These are phyloP conservation scores for Dactylis glomerata DNA, from an alignment of 176 grass and related monocot genomes.

Conservation along the genomic window DNA sequence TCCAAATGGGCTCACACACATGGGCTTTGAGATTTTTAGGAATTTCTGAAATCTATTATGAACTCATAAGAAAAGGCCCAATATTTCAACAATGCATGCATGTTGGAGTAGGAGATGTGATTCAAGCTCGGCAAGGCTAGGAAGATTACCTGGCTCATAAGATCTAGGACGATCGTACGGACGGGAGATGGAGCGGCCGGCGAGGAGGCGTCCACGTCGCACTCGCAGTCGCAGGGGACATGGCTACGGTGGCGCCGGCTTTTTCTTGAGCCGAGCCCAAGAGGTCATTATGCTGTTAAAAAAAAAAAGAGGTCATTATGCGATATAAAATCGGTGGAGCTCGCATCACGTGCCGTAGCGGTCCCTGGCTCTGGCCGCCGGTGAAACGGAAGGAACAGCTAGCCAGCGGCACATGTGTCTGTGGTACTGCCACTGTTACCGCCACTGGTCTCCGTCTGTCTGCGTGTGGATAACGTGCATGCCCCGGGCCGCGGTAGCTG, in stretches of 20 bases:
- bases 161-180: conserved; percentile 7
- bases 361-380: not conserved
- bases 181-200: not conserved
- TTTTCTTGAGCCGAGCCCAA: conserved; percentile 9
- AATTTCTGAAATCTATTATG: too few relatives aligned
- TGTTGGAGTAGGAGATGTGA: not conserved
- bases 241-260: conserved; percentile 38
- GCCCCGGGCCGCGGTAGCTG: not conserved
- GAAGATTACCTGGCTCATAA: not conserved
- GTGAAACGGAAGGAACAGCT: conserved; percentile 18
- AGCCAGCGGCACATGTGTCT: not conserved
- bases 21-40: too few relatives aligned
- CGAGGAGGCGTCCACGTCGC: conserved; percentile 41
- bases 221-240: conserved; percentile 31
- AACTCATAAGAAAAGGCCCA: too few relatives aligned
- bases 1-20: too few relatives aligned
- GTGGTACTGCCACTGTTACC: not conserved
- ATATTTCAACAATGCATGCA: not conserved
- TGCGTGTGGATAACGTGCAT: conserved; percentile 31
- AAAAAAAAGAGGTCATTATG: too few relatives aligned
- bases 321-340: not conserved
- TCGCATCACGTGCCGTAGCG: not conserved
- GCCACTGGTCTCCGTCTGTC: not conserved
- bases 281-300: too few relatives aligned
- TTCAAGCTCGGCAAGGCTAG: not conserved